Evolutionary conservation across 2,329 filamentous ascomycete species (phyloP).

Genomic region (Karstenula rhodostoma): DNA sequence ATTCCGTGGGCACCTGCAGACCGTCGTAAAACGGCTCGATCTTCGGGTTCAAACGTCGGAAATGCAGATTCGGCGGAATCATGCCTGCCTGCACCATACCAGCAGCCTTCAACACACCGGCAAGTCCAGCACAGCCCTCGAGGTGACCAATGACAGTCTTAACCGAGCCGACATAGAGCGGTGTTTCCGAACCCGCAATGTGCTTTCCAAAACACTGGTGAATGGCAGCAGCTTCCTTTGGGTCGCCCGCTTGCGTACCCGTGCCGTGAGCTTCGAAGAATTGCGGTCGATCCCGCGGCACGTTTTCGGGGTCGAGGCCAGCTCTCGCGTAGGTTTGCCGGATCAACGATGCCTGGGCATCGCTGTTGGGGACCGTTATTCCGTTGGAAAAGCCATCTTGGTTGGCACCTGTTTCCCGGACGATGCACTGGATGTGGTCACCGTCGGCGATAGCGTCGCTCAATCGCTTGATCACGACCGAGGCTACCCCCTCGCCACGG

Average conservation of each 20-base stretch:
- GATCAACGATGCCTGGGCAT: slow-evolving; percentile 47
- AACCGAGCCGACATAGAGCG: background rate
- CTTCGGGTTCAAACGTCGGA: slow-evolving; percentile 24
- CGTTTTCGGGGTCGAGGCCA: slow-evolving; percentile 13
- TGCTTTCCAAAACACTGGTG: slow-evolving; percentile 19
- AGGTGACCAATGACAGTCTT: background rate
- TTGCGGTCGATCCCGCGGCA: slow-evolving; percentile 1
- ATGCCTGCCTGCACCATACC: slow-evolving; percentile 49
- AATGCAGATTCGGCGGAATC: slow-evolving; percentile 41
- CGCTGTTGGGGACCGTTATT: slow-evolving; percentile 63
- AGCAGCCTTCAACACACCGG: slow-evolving; percentile 46
- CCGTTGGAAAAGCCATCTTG: slow-evolving; percentile 51
- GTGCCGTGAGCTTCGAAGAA: slow-evolving; percentile 49
- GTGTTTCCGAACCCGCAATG: slow-evolving; percentile 10
- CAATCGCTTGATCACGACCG: slow-evolving; percentile 61
- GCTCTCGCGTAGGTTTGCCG: slow-evolving; percentile 16
- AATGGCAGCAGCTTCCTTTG: slow-evolving; percentile 29
- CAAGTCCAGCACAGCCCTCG: slow-evolving; percentile 21
- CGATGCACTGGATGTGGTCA: slow-evolving; percentile 54
- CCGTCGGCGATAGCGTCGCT: slow-evolving; percentile 57
- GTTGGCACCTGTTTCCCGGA: slow-evolving; percentile 47
- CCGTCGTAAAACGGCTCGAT: slow-evolving; percentile 23
- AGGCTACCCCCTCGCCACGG: slow-evolving; percentile 62
- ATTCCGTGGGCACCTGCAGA: slow-evolving; percentile 19
- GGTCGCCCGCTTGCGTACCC: slow-evolving; percentile 62